Evolutionary conservation across 305 asterid genomes (phyloP), one percentile per base, ranked within the genome.

Genomic region (Rubia balearica): DNA sequence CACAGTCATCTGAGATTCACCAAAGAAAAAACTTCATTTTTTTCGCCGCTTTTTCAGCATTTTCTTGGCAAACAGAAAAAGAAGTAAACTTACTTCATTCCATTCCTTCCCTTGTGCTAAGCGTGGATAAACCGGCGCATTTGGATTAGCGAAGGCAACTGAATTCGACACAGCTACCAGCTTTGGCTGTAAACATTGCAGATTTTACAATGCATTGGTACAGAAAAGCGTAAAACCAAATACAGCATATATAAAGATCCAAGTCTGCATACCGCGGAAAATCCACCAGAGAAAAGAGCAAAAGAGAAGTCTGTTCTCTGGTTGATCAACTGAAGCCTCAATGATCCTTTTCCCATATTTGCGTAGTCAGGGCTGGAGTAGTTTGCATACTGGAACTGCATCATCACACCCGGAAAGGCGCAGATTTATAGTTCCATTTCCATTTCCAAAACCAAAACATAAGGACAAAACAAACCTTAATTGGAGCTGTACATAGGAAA

Each of bases 71-170:
- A n/a, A 30, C 8, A 51, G 49, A 14, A 13, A 6, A 11, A 9
- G 11, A 0, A 6, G 3, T n/a, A 40, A 81, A 74, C 93, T 82
- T 77, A 90, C 97, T 83, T 89, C 96, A 75, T 93, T 78, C 98
- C 98, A 90, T 16, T 69, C 65, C 76, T 90, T 89, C 61, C 97
- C 98, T 69, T 93, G 97, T 0, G 98, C 96, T 77, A 93, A 83
- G 68, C 98, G 91, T 3, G 98, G 98, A 81, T 90, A 93, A 48
- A 90, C 82, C 67, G 97, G 98, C 12, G 88, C 94, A 56, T 90
- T 82, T 68, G 97, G 98, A 81, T 93, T 79, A 33, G 81, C 81
- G 75, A 90, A 93, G 65, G 92, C 74, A 46, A 89, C 74, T 68
- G 65, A 21, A 70, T 93, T 81, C 63, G 98, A 93, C 56, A 82